Conservation (phyloP, 768 basidiomycete species). For the Phanerochaete carnosa region DNA sequence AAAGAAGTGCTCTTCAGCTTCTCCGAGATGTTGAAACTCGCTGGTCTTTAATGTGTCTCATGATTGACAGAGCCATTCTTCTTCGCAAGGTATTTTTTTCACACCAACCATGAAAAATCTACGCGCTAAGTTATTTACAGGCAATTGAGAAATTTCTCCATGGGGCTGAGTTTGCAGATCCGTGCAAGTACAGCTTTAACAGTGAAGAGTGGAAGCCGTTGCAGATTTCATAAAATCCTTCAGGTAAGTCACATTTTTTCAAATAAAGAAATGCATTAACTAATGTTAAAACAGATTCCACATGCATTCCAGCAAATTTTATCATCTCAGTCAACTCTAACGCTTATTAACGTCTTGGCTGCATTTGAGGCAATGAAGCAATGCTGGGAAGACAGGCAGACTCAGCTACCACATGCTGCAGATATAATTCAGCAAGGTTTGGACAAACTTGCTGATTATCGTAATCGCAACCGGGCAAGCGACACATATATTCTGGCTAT, state of each 20-base stretch:
- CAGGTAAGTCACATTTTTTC: conserved; percentile 18
- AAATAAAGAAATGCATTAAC: background rate
- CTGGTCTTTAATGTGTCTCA: conserved; percentile 32
- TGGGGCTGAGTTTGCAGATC: conserved; percentile 2
- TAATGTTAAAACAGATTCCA: conserved; percentile 19
- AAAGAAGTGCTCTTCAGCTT: conserved; percentile 5
- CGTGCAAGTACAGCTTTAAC: conserved; percentile 11
- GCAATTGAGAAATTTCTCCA: conserved; percentile 1
- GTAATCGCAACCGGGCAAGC: background rate
- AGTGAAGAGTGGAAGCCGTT: conserved; percentile 18
- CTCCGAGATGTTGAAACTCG: conserved; percentile 28
- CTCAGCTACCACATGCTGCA: background rate
- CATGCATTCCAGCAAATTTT: conserved; percentile 26
- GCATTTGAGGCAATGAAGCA: conserved; percentile 5
- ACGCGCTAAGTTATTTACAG: background rate
- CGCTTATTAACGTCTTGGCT: conserved; percentile 6
- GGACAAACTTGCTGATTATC: conserved; percentile 11
- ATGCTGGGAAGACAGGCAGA: background rate
- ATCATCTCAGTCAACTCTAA: conserved; percentile 27
- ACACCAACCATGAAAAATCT: background rate
- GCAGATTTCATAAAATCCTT: background rate
- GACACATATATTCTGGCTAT: conserved; percentile 10
- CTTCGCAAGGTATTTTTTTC: conserved; percentile 18
- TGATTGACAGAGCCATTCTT: conserved; percentile 27
- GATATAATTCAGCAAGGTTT: conserved; percentile 5